These are phyloP conservation scores for Chenopodium quinoa DNA, from an alignment of 148 eudicot genomes.

Conservation along the genomic window DNA sequence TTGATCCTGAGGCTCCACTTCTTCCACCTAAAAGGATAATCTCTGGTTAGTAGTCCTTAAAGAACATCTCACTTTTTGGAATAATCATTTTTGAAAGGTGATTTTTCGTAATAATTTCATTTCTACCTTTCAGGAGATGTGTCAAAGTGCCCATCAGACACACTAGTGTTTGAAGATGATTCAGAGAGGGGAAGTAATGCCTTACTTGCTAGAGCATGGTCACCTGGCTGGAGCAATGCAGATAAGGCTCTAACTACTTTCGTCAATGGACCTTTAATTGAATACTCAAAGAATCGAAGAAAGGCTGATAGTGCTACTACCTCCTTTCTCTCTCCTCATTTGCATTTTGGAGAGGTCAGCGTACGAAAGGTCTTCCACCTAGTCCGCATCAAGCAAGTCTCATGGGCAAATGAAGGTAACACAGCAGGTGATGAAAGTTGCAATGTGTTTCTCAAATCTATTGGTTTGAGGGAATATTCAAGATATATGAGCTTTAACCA, in stretches of 20 bases:
- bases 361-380: constrained; percentile 89
- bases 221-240: constrained; percentile 97
- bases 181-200: constrained; percentile 94
- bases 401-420: constrained; percentile 94
- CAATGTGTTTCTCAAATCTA: constrained; percentile 88
- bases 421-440: constrained; percentile 87
- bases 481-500: constrained; percentile 95
- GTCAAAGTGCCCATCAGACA: constrained; percentile 70
- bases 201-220: constrained; percentile 98
- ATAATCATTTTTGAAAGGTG: background rate
- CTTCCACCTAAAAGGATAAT: constrained; percentile 89
- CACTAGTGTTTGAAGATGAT: constrained; percentile 74
- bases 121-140: constrained; percentile 52
- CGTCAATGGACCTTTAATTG: constrained; percentile 78
- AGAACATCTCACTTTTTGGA: background rate
- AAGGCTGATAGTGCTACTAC: constrained; percentile 98
- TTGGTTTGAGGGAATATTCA: constrained; percentile 92
- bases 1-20: constrained; percentile 92
- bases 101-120: background rate
- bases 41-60: constrained; percentile 49
- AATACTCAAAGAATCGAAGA: constrained; percentile 77
- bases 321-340: constrained; percentile 91
- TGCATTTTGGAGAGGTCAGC: constrained; percentile 95
- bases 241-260: constrained; percentile 84
- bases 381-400: constrained; percentile 75